These are phyloP conservation scores for Stevia rebaudiana DNA, from an alignment of 140 eudicot genomes.

Conservation along the genomic window DNA sequence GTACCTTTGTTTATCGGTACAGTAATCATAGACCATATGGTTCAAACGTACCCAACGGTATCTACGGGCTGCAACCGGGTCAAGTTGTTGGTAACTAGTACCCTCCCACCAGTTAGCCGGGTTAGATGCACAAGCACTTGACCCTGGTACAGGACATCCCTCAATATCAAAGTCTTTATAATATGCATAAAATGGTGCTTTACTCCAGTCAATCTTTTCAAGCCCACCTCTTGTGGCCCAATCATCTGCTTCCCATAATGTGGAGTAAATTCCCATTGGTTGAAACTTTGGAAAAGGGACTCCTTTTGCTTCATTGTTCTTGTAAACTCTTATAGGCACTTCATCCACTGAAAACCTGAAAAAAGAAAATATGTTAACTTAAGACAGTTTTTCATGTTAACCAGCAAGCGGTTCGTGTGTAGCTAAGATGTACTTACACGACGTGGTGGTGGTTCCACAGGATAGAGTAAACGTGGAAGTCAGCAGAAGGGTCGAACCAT, in stretches of 20 bases:
- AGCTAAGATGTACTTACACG: constrained; percentile 43
- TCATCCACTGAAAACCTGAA: constrained; percentile 69
- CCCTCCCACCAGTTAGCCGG: constrained; percentile 75
- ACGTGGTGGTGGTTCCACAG: constrained; percentile 74
- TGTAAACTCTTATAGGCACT: constrained; percentile 80
- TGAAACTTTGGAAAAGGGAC: constrained; percentile 66
- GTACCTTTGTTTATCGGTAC: constrained; percentile 61
- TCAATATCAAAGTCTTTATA: constrained; percentile 87
- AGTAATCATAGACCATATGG: constrained; percentile 81
- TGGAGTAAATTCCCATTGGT: constrained; percentile 86
- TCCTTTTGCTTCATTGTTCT: constrained; percentile 71
- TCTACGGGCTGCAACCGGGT: constrained; percentile 37
- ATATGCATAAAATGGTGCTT: constrained; percentile 84
- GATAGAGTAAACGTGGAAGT: constrained; percentile 66
- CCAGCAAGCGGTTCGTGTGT: not conserved
- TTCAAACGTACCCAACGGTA: constrained; percentile 77
- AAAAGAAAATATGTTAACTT: not conserved
- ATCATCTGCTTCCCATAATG: constrained; percentile 93
- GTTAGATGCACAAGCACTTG: constrained; percentile 48
- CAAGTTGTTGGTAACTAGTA: constrained; percentile 46
- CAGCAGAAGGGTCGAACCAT: constrained; percentile 91
- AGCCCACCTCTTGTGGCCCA: constrained; percentile 98
- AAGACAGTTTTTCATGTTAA: not conserved
- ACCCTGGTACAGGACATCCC: constrained; percentile 65
- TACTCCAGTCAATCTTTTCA: constrained; percentile 75